These are phyloP conservation scores for Ogataea methanolica DNA, from an alignment of 805 yeast genomes.

Conservation along the genomic window DNA sequence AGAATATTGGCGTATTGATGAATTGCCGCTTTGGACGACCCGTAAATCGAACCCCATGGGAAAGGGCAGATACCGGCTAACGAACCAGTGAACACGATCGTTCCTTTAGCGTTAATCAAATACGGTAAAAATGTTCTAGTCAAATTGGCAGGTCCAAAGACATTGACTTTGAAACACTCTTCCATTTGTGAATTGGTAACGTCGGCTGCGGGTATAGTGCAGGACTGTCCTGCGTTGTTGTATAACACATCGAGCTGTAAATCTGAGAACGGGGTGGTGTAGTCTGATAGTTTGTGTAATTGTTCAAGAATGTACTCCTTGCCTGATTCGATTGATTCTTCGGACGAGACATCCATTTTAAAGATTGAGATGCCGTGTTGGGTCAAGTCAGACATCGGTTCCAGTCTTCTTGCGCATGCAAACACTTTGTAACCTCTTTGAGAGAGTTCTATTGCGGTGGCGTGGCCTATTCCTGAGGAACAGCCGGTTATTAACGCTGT, in stretches of 20 bases:
- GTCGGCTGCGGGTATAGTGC: slow-evolving; percentile 67
- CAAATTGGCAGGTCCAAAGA: slow-evolving; percentile 63
- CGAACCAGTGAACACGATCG: slow-evolving; percentile 72
- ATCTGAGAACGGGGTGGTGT: too few species aligned
- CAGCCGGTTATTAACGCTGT: slow-evolving; percentile 53
- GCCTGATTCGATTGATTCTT: slow-evolving; percentile 41
- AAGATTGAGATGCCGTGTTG: slow-evolving; percentile 39
- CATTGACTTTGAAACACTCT: slow-evolving; percentile 60
- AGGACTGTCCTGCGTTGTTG: slow-evolving; percentile 62
- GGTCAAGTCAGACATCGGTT: slow-evolving; percentile 50
- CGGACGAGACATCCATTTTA: slow-evolving; percentile 53
- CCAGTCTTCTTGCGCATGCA: slow-evolving; percentile 70
- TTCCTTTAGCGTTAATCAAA: slow-evolving; percentile 57
- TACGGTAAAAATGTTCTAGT: slow-evolving; percentile 45
- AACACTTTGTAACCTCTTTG: slow-evolving; percentile 46
- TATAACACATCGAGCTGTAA: slow-evolving; percentile 49
- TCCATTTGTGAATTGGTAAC: slow-evolving; percentile 49
- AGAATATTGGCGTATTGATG: slow-evolving; percentile 64
- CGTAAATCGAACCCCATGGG: slow-evolving; percentile 66
- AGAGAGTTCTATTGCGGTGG: slow-evolving; percentile 38
- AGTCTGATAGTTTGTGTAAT: slow-evolving; percentile 23
- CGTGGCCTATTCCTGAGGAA: slow-evolving; percentile 53
- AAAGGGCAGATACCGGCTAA: slow-evolving; percentile 60
- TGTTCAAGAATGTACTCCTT: slow-evolving; percentile 34
- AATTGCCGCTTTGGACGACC: slow-evolving; percentile 71